These are phyloP conservation scores for Phytophthora boehmeriae DNA, from an alignment of 352 stramenopile species.

Conservation along the genomic window DNA sequence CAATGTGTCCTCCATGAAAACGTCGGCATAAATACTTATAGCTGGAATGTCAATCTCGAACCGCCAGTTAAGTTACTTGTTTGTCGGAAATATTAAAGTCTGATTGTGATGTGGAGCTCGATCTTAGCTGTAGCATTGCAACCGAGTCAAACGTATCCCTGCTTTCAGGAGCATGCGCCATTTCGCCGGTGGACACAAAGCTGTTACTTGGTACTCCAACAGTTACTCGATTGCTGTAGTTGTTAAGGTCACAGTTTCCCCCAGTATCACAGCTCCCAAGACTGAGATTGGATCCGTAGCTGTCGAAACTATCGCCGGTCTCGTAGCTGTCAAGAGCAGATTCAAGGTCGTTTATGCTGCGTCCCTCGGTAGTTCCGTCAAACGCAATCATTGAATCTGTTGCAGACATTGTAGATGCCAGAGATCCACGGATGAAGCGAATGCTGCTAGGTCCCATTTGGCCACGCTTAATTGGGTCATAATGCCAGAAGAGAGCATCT, in stretches of 20 bases:
- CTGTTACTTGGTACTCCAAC: conserved; percentile 15
- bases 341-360: conserved; percentile 5
- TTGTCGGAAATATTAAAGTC: conserved; percentile 24
- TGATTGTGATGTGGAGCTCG: conserved; percentile 13
- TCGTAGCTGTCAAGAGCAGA: conserved; percentile 21
- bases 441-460: conserved; percentile 20
- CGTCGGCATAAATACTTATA: no score
- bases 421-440: conserved; percentile 32
- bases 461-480: conserved; percentile 38
- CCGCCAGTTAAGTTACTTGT: background rate
- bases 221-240: conserved; percentile 22
- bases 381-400: conserved; percentile 24
- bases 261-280: conserved; percentile 19
- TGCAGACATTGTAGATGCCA: conserved; percentile 31
- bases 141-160: conserved; percentile 23
- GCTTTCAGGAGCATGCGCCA: conserved; percentile 2
- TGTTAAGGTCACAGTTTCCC: background rate
- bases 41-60: no score
- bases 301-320: conserved; percentile 11
- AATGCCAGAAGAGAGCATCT: conserved; percentile 51
- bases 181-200: conserved; percentile 17
- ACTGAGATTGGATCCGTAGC: conserved; percentile 20
- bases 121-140: conserved; percentile 23
- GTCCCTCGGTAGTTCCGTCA: conserved; percentile 8
- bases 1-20: no score